phyloP scores from a whole-genome alignment of 2,329 filamentous ascomycete genomes.

The Aspergillus terreus region DNA sequence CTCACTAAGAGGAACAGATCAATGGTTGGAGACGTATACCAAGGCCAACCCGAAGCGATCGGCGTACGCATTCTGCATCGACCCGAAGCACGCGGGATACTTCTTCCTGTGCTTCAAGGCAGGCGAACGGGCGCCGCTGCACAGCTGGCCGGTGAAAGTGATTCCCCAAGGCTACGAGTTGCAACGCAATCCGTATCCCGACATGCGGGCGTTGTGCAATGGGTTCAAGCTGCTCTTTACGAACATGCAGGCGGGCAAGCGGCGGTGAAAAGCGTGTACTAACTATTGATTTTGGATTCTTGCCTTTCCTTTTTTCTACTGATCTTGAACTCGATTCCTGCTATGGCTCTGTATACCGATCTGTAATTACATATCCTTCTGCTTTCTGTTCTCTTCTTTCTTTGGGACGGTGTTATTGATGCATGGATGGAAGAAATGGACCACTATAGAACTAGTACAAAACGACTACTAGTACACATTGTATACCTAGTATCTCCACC shows the following conservation, averaged over 20 bases:
- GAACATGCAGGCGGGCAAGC: constrained; percentile 52
- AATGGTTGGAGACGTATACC: constrained; percentile 94
- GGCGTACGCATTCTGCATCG: constrained; percentile 93
- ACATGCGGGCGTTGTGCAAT: constrained; percentile 93
- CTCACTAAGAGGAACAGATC: constrained; percentile 55
- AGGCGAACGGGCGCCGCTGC: constrained; percentile 67
- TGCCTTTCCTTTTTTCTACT: constrained; percentile 5
- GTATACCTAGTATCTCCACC: not conserved
- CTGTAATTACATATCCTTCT: not conserved
- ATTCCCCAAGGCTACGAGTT: constrained; percentile 93
- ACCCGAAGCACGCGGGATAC: constrained; percentile 86
- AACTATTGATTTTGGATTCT: constrained; percentile 5
- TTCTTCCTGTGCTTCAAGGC: constrained; percentile 97
- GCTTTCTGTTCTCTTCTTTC: not conserved
- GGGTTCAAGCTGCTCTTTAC: constrained; percentile 87
- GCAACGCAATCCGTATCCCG: constrained; percentile 81
- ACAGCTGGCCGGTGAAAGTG: constrained; percentile 81
- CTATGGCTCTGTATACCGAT: constrained; percentile 1
- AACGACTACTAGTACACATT: not conserved
- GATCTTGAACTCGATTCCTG: not conserved
- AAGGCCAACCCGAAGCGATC: constrained; percentile 92
- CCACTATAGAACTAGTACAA: not conserved
- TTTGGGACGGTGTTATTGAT: not conserved
- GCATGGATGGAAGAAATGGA: not conserved
- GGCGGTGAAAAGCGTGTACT: constrained; percentile 10